phyloP scores from a whole-genome alignment of 495 filamentous ascomycete genomes.

The Penicillium coprophilum region DNA sequence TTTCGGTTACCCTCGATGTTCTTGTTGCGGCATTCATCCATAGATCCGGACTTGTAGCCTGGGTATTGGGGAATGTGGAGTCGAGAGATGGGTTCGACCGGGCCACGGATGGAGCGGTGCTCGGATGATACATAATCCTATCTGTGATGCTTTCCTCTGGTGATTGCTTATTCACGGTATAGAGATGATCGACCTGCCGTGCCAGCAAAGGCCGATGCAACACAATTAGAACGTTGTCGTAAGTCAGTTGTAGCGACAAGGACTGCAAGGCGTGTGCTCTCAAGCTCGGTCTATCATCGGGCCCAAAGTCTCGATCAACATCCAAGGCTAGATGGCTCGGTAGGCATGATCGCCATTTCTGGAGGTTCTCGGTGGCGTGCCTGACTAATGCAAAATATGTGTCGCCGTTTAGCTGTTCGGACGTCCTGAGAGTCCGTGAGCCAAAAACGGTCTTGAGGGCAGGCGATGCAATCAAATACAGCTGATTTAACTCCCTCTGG shows the following conservation, averaged over 20 bases:
- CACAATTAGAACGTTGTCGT: conserved; percentile 37
- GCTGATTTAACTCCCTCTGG: conserved; percentile 32
- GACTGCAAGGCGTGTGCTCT: conserved; percentile 32
- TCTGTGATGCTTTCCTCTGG: conserved; percentile 2
- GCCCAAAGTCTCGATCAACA: conserved; percentile 22
- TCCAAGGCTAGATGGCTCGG: conserved; percentile 27
- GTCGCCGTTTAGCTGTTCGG: conserved; percentile 20
- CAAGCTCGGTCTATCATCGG: conserved; percentile 9
- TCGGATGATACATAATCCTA: neutral
- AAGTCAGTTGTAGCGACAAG: conserved; percentile 34
- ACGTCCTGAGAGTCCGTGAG: conserved; percentile 23
- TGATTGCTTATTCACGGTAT: conserved; percentile 7
- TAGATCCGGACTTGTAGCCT: conserved; percentile 19
- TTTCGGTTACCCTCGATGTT: conserved; percentile 30
- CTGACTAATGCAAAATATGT: conserved; percentile 23
- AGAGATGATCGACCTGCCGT: conserved; percentile 27
- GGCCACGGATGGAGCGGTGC: neutral
- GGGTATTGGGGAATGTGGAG: neutral
- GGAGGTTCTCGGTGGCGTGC: conserved; percentile 23
- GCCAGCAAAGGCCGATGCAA: conserved; percentile 35
- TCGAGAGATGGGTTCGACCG: conserved; percentile 6
- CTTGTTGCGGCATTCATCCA: conserved; percentile 35
- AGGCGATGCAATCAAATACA: conserved; percentile 35
- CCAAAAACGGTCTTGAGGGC: conserved; percentile 34
- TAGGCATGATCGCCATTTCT: conserved; percentile 25